Base-by-base conservation (phyloP, 2,329 filamentous ascomycete genomes). In the Coleophoma eucalyptorum region DNA sequence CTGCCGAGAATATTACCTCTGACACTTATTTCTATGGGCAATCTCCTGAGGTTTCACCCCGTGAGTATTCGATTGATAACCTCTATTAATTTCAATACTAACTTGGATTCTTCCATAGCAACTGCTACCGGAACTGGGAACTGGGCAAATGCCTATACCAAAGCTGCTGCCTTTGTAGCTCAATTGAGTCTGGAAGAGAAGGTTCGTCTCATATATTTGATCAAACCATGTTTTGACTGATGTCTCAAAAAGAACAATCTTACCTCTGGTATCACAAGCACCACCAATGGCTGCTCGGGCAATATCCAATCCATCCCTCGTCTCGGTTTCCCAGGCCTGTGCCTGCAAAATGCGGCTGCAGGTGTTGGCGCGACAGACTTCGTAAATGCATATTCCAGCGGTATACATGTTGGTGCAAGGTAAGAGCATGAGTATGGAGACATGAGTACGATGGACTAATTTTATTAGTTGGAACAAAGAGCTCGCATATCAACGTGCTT, bases 141-240 rank as follows among this genome's bases (percentile, higher is more conserved):
- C 6, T 91, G 87, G 87, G 72, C 71, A 18, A 78, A 79, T 19
- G 87, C 85, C 60, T 90, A 90, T 61, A 69, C 69, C 48, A 88
- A 86, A 60, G 87, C 87, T 1, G 76, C 81, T 49, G 67, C 73
- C 3, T 65, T 90, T 16, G 87, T 91, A 16, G 78, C 80, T 48
- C 78, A 80, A 46, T 88, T 91, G 86, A 90, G 86, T 0, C 67
- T 91, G 50, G 86, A 86, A 2, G 87, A 91, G 65, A 91, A 90
- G 71, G 84, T 84, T 70, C 96, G 96, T 68, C 68, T 97, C 5
- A 26, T 26, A 26, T 26, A 26, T 8, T 26, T 26, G 26, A n/a
- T n/a, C n/a, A n/a, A 26, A 26, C 5, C 16, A 19, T 13, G 40
- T 6, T 13, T 21, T 42, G 8, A 20, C 16, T 4, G 18, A 20